phyloP scores from a whole-genome alignment of 2,329 filamentous ascomycete species.

The Alternaria infectoria region DNA sequence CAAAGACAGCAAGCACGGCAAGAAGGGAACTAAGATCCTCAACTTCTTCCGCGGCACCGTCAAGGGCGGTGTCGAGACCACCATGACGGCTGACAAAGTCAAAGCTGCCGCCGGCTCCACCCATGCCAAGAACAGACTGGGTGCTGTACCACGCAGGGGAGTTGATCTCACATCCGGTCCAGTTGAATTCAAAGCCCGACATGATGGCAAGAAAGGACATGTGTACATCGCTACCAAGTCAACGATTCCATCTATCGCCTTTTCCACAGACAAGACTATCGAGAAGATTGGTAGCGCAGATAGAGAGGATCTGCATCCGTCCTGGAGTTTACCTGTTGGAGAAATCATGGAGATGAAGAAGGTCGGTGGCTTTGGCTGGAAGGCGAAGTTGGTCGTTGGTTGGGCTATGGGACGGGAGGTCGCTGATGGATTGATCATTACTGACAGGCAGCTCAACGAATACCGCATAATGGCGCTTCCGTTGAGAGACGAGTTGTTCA shows the following conservation, averaged over 20 bases:
- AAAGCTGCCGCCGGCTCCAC: conserved; percentile 68
- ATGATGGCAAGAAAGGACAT: conserved; percentile 73
- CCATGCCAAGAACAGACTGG: conserved; percentile 73
- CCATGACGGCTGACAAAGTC: conserved; percentile 72
- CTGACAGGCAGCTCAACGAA: conserved; percentile 62
- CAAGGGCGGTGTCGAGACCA: conserved; percentile 74
- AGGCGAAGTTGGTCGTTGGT: conserved; percentile 80
- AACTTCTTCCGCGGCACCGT: conserved; percentile 72
- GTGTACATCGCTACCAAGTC: conserved; percentile 72
- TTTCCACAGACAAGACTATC: conserved; percentile 62
- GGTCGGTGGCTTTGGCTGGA: conserved; percentile 83
- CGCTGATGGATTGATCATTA: conserved; percentile 75
- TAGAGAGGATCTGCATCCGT: conserved; percentile 60
- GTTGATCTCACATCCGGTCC: conserved; percentile 65
- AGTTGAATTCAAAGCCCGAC: conserved; percentile 76
- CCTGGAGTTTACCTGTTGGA: conserved; percentile 73
- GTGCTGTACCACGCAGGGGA: conserved; percentile 64
- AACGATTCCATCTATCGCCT: conserved; percentile 72
- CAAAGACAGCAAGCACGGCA: conserved; percentile 55
- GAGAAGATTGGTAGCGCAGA: conserved; percentile 56
- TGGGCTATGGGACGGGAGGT: conserved; percentile 78
- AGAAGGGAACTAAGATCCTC: conserved; percentile 60
- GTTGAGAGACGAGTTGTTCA: conserved; percentile 79
- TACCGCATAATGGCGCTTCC: conserved; percentile 74
- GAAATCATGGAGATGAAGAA: conserved; percentile 80